Conservation (phyloP, 2,329 filamentous ascomycete genomes). For the Podosphaera aphanis region DNA sequence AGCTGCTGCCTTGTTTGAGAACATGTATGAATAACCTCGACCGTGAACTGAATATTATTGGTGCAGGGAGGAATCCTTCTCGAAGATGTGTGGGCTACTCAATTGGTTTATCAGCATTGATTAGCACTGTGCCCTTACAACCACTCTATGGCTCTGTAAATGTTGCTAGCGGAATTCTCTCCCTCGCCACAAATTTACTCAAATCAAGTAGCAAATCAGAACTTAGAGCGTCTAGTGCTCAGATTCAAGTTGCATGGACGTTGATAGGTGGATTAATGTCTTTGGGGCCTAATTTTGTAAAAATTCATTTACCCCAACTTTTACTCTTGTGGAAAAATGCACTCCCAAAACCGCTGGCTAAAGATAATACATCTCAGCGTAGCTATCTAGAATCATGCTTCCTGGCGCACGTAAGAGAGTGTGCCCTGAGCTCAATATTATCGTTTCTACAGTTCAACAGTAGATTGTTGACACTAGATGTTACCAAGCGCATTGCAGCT, state of each 20-base stretch:
- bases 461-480: constrained; percentile 73
- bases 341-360: constrained; percentile 76
- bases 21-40: constrained; percentile 92
- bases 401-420: constrained; percentile 81
- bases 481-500: constrained; percentile 71
- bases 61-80: constrained; percentile 51
- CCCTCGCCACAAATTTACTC: constrained; percentile 73
- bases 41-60: constrained; percentile 60
- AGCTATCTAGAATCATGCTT: constrained; percentile 79
- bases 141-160: constrained; percentile 89
- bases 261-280: constrained; percentile 92
- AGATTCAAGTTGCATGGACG: constrained; percentile 96
- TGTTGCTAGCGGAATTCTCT: constrained; percentile 74
- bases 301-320: constrained; percentile 87
- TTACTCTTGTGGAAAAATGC: constrained; percentile 94
- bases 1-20: constrained; percentile 72
- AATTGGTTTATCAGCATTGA: constrained; percentile 69
- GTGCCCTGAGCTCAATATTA: constrained; percentile 71
- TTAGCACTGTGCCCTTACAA: constrained; percentile 71
- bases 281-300: constrained; percentile 90
- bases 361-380: constrained; percentile 67
- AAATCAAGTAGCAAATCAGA: constrained; percentile 86
- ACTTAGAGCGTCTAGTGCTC: constrained; percentile 70
- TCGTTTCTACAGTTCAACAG: constrained; percentile 88
- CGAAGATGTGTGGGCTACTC: constrained; percentile 75